Percentiles rank a stretch among this genome's conserved stretches.
Conservation (phyloP, 768 basidiomycete genomes). For the Suillus subalutaceus region DNA sequence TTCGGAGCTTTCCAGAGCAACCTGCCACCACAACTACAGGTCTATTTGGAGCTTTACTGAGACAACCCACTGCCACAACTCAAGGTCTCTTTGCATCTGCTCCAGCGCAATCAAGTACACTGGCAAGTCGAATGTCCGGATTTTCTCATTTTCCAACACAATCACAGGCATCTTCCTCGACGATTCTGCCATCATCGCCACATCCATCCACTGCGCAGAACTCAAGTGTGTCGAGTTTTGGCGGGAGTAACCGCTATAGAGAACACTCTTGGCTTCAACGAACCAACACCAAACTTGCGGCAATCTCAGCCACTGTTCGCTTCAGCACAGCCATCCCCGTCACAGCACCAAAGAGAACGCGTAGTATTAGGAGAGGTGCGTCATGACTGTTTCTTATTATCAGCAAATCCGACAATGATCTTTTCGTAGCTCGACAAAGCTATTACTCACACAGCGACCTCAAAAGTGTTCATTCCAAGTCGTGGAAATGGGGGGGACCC, state of each 20-base stretch:
- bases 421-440: background rate
- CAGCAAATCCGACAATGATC: background rate
- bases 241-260: background rate
- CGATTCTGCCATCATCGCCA: background rate
- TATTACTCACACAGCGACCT: slow-evolving; percentile 21
- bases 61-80: background rate
- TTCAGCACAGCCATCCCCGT: background rate
- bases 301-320: background rate
- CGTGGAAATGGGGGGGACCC: background rate
- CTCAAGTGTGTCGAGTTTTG: background rate
- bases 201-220: background rate
- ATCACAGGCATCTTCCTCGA: background rate
- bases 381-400: background rate
- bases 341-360: background rate
- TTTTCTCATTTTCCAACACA: background rate
- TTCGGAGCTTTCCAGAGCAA: background rate
- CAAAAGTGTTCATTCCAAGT: slow-evolving; percentile 21
- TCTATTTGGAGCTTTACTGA: background rate
- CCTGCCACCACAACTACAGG: background rate
- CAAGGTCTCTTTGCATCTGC: background rate
- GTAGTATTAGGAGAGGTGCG: background rate
- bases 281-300: background rate
- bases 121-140: background rate
- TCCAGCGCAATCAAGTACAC: background rate
- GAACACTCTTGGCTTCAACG: background rate